Evolutionary conservation across 345 rosid species (phyloP), one percentile per base, ranked within the genome.

Genomic region (Corchorus olitorius): DNA sequence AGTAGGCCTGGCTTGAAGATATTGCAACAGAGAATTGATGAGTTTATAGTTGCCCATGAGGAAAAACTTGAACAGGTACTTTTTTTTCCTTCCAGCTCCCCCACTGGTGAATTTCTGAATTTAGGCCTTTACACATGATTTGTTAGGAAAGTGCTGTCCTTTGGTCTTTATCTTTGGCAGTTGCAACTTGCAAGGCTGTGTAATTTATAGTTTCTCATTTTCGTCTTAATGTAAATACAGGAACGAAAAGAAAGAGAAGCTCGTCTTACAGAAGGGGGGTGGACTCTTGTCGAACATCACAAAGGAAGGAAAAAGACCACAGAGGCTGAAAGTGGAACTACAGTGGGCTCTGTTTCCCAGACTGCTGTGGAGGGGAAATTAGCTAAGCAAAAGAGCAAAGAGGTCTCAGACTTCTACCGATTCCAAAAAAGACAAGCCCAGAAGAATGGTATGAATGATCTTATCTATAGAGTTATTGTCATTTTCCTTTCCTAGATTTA

Each of bases 231-330:
- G 76, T 14, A 62, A 64, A 58, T 76, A 67, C 88, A 96, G 98
- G 97, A 89, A 89, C 88, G 83, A 75, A 85, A 87, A 84, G 92
- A 86, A 48, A 88, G 83, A 81, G 98, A 92, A 89, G 95, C 93
- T 76, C 92, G 76, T 73, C 93, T 88, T 68, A 92, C 94, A 46
- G 98, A 92, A 80, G 99, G 93, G 62, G 99, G 98, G 45, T 96
- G 98, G 99, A 94, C 97, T 46, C 98, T 94, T 75, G 99, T 94
- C 5, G 86, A 80, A 33, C 99, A 93, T 81, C 97, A 91, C 69
- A 96, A 91, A 86, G 98, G 99, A 81, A 92, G 98, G 89, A 96
- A 96, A 78, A 96, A 92, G 77, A 90, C 93, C 5, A 87, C 91
- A 64, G 99, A 93, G 27, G 12, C 89, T 54, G 95, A 92, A 79